These are phyloP conservation scores for Crithidia sp. DNA, from an alignment of 208 protist species.

Conservation along the genomic window DNA sequence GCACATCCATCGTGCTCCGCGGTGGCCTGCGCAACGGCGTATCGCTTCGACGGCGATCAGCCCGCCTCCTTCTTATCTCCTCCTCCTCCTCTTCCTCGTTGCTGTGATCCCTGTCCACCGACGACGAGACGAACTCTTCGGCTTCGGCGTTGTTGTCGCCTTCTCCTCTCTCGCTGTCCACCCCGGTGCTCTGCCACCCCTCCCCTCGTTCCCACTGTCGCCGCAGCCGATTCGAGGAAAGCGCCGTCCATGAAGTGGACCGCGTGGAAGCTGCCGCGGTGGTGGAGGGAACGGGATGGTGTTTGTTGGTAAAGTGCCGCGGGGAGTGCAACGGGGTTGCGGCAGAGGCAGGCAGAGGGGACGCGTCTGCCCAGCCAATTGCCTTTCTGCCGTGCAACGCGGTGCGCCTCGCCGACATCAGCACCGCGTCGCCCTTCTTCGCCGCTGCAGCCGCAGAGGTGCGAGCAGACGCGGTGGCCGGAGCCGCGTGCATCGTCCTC, in stretches of 20 bases:
- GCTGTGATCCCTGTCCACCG: neutral
- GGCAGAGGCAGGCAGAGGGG: neutral
- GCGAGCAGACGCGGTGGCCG: neutral
- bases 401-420: neutral
- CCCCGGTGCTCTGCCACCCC: neutral
- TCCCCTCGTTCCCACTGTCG: neutral
- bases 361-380: conserved; percentile 12
- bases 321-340: no score
- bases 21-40: neutral
- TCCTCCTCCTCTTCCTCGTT: conserved; percentile 2
- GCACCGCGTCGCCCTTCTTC: neutral
- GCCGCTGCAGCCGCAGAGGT: neutral
- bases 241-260: neutral
- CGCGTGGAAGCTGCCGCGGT: neutral
- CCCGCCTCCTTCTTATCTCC: no score
- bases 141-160: neutral
- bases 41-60: no score
- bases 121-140: neutral
- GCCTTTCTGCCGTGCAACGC: conserved; percentile 4
- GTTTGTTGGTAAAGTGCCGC: neutral
- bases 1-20: neutral
- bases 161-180: neutral
- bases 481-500: neutral
- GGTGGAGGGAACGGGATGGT: neutral
- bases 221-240: neutral